A percentile compares a stretch with the other conserved stretches of the same genome.
Evolutionary conservation across 805 yeast genomes (phyloP).

Genomic region (Isabelozyma pseudorhagii): DNA sequence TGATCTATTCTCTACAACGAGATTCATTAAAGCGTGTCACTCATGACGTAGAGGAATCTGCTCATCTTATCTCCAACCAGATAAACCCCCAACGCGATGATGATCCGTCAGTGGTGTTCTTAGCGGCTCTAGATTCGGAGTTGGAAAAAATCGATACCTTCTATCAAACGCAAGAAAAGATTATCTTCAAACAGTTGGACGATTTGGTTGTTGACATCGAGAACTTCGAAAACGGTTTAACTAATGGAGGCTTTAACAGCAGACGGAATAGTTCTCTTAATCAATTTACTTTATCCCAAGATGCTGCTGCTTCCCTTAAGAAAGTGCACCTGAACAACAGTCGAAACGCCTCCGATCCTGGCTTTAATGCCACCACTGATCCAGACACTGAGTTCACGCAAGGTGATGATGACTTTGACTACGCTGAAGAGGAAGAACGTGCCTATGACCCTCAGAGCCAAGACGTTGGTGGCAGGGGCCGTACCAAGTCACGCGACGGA

Average conservation of each 20-base stretch:
- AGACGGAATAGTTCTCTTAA: conserved; percentile 1
- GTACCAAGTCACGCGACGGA: conserved; percentile 1
- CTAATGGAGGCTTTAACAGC: conserved; percentile 1
- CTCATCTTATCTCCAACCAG: conserved; percentile 26
- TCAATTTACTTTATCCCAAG: background rate
- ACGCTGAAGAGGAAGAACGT: conserved; percentile 25
- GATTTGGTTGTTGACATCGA: conserved; percentile 59
- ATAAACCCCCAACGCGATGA: conserved; percentile 27
- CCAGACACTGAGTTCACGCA: conserved; percentile 36
- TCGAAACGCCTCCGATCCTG: conserved; percentile 9
- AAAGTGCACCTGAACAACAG: conserved; percentile 1
- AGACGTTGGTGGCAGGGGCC: background rate
- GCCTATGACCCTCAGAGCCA: conserved; percentile 1
- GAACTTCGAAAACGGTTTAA: conserved; percentile 48
- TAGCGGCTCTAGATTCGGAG: conserved; percentile 74
- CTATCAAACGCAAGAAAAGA: conserved; percentile 64
- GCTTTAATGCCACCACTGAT: conserved; percentile 16
- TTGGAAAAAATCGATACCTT: conserved; percentile 72
- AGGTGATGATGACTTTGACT: conserved; percentile 27
- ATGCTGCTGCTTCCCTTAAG: background rate
- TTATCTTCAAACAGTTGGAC: conserved; percentile 50
- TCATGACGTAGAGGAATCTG: conserved; percentile 26
- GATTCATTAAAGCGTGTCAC: conserved; percentile 37
- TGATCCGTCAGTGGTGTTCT: conserved; percentile 59
- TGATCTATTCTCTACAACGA: conserved; percentile 78